Percentiles rank a stretch among this genome's conserved stretches.
These are phyloP conservation scores for Corylus americana DNA, from an alignment of 306 rosid genomes.

Conservation along the genomic window DNA sequence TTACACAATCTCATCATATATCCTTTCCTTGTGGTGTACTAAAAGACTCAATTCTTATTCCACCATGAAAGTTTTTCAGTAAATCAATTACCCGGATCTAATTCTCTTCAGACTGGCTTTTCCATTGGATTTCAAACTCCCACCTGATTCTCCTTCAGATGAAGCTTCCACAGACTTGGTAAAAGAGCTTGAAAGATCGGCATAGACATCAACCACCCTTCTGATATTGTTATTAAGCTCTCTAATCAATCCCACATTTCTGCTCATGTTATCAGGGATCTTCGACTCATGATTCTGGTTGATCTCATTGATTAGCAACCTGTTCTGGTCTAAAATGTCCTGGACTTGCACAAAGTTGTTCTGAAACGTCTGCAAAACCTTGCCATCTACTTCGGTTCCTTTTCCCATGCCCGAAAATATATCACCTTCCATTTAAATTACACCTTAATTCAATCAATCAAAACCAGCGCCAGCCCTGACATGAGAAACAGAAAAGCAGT, in stretches of 20 bases:
- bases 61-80: constrained; percentile 27
- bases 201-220: constrained; percentile 94
- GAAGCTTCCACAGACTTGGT: constrained; percentile 73
- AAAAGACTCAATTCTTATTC: constrained; percentile 36
- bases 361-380: constrained; percentile 69
- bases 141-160: constrained; percentile 77
- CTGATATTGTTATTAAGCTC: constrained; percentile 88
- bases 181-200: constrained; percentile 72
- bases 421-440: constrained; percentile 67
- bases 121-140: constrained; percentile 73
- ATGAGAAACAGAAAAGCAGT: constrained; percentile 24
- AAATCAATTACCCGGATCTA: constrained; percentile 58
- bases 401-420: constrained; percentile 61
- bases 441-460: constrained; percentile 39
- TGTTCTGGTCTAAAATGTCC: constrained; percentile 85
- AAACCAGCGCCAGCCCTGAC: constrained; percentile 39
- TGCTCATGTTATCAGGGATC: constrained; percentile 69
- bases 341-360: constrained; percentile 86
- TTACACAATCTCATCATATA: constrained; percentile 37
- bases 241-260: constrained; percentile 79
- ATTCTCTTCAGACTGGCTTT: constrained; percentile 74
- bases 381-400: constrained; percentile 64
- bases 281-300: constrained; percentile 86
- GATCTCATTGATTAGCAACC: constrained; percentile 80
- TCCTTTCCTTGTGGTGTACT: constrained; percentile 18